Evolutionary conservation across 352 stramenopile genomes (phyloP), one percentile per base, ranked within the genome.

Genomic region (Globisporangium spiculum): DNA sequence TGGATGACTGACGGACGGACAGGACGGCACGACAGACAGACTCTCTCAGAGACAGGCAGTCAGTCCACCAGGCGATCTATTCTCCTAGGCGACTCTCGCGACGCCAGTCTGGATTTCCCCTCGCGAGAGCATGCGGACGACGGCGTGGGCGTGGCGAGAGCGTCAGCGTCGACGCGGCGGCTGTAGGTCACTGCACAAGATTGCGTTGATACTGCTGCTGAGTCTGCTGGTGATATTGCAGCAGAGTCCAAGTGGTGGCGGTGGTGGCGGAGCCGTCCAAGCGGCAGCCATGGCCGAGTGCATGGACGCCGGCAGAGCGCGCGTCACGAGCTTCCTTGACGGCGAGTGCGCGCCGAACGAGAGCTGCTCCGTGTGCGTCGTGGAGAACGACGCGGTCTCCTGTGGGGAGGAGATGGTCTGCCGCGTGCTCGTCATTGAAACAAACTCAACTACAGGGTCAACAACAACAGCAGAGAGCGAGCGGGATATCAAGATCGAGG

Each of bases 351-450:
- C 26, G 10, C 3, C 7, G 1, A 34, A 22, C 30, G 24, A 59
- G 56, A 63, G 27, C 22, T 69, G 65, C 55, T 30, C 65, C 30
- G 56, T 69, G 44, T 69, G 65, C 24, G 65, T 61, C 7, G 26
- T 65, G 14, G 63, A 62, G 53, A 52, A 44, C 20, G 63, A 27
- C 9, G 18, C 36, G 20, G 24, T 48, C 7, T 18, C 46, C 6
- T 69, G 65, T 5, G 65, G 41, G 2, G n/a, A 30, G 0, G 26
- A 59, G 12, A 44, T 69, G 65, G 27, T 69, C 30, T 69, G 65
- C 6, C 56, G 34, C 30, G 56, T 63, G 20, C n/a, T 62, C 14
- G 26, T 20, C 6, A 36, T 46, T 22, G 26, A 27, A 10, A 63
- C n/a, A 16, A 55, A 50, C n/a, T 38, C 44, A 16, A 46, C 38